Base-by-base conservation (phyloP, 257 asterid species). In the Gentiana dahurica region DNA sequence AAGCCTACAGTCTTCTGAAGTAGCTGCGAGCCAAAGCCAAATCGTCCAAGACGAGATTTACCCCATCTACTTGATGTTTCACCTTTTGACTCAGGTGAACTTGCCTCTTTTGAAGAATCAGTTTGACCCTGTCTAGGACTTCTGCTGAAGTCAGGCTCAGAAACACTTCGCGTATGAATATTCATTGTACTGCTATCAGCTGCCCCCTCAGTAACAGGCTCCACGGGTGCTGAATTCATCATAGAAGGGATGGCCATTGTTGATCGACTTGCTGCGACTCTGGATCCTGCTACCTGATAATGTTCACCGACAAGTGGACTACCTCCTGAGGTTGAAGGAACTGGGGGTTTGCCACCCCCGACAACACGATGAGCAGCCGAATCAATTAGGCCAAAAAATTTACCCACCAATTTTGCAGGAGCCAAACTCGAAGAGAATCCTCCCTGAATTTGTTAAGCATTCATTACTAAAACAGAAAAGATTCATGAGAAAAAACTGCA, bases 111-210 rank as follows among this genome's bases (percentile, higher is more conserved):
- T 51, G 81, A 71, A 15, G 87, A 71, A 75, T 84, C 90, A 67
- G 78, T 69, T 70, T 75, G 95, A 34, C 77, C 83, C 83, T 79
- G 50, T 79, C 75, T 77, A 49, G 95, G 96, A 74, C 79, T 87
- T 78, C 95, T 83, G 52, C 98, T 95, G 46, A 92, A 79, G 78
- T 92, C 92, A 12, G 98, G 98, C 77, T 92, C 98, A 33, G 98
- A 92, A 67, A 81, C 84, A 79, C 98, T 92, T 78, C 98, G 71
- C 44, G 77, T 75, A 60, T 92, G 97, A 82, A 71, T 81, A 0
- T 70, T 41, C 82, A 39, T 86, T 74, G 71, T 69, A 70, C 53
- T 71, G 61, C 68, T 61, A 70, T 77, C 80, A 67, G 80, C 60
- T 49, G 86, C 75, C 93, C 83, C 74, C 62, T 80, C 91, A 61